Percentiles rank a stretch among this genome's conserved stretches.
Evolutionary conservation across 805 yeast genomes (phyloP).

Genomic region (Candida manassasensis): DNA sequence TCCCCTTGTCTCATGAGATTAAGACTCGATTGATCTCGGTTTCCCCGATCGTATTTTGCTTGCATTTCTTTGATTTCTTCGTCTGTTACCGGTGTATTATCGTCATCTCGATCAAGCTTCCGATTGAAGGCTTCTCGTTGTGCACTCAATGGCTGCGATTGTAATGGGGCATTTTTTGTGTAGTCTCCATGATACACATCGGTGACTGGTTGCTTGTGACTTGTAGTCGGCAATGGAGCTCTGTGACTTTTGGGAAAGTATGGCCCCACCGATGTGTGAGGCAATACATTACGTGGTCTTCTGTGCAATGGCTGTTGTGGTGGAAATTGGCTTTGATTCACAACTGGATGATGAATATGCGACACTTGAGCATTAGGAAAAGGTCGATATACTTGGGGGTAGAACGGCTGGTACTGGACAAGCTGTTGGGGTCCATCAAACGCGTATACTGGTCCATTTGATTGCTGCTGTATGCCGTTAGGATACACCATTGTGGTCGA

Average conservation of each 20-base stretch:
- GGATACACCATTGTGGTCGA: background rate
- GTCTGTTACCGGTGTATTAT: constrained; percentile 24
- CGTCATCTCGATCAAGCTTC: constrained; percentile 14
- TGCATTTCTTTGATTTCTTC: constrained; percentile 31
- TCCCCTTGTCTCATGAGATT: constrained; percentile 12
- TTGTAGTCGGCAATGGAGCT: constrained; percentile 6
- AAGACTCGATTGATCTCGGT: constrained; percentile 2
- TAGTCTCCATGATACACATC: constrained; percentile 48
- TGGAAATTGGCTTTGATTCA: constrained; percentile 1
- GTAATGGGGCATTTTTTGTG: constrained; percentile 43
- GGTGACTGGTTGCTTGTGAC: constrained; percentile 25
- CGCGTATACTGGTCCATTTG: background rate
- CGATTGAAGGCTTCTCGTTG: constrained; percentile 37
- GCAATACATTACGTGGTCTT: constrained; percentile 1
- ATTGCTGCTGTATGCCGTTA: background rate
- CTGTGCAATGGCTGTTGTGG: constrained; percentile 1
- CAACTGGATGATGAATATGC: background rate
- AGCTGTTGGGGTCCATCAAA: background rate
- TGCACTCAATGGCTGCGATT: constrained; percentile 49
- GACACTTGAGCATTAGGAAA: background rate
- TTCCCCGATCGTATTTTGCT: constrained; percentile 16
- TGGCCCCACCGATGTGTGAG: constrained; percentile 1
- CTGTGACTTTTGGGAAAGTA: background rate
- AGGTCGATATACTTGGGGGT: background rate
- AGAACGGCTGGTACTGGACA: background rate